Evolutionary conservation across 306 rosid genomes (phyloP).

Genomic region (Rosa persica): DNA sequence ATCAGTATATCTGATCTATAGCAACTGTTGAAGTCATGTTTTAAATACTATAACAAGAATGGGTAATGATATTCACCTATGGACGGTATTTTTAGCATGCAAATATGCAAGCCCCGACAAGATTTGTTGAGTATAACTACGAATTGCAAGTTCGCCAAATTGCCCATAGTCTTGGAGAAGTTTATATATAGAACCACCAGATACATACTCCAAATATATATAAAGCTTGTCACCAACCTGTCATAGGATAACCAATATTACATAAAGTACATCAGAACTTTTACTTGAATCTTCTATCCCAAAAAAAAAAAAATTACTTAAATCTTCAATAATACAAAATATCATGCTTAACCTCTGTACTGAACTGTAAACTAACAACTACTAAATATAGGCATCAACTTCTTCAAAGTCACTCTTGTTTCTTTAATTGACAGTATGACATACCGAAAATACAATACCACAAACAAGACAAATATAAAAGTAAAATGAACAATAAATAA

Average conservation of each 20-base stretch:
- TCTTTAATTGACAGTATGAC: not conserved
- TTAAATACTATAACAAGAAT: constrained; percentile 25
- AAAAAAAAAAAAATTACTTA: not conserved
- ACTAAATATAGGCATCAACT: not conserved
- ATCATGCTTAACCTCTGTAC: not conserved
- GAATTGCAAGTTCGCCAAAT: constrained; percentile 84
- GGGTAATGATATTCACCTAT: constrained; percentile 59
- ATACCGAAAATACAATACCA: constrained; percentile 15
- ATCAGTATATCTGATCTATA: constrained; percentile 10
- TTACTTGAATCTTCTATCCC: not conserved
- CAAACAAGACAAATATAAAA: constrained; percentile 12
- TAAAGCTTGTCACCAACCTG: constrained; percentile 89
- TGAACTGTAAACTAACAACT: constrained; percentile 2
- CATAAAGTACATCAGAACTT: constrained; percentile 10
- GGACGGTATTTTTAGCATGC: constrained; percentile 88
- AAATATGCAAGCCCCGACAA: constrained; percentile 95
- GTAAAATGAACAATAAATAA: not conserved
- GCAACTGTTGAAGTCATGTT: constrained; percentile 15
- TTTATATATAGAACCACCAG: constrained; percentile 96
- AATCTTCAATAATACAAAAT: constrained; percentile 2
- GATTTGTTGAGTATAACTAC: constrained; percentile 91
- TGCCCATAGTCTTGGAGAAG: constrained; percentile 93
- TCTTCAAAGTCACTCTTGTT: not conserved
- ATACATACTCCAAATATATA: constrained; percentile 93
- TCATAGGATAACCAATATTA: constrained; percentile 36